phyloP scores from a whole-genome alignment of 768 basidiomycete species.

The Tricholoma saponaceum region DNA sequence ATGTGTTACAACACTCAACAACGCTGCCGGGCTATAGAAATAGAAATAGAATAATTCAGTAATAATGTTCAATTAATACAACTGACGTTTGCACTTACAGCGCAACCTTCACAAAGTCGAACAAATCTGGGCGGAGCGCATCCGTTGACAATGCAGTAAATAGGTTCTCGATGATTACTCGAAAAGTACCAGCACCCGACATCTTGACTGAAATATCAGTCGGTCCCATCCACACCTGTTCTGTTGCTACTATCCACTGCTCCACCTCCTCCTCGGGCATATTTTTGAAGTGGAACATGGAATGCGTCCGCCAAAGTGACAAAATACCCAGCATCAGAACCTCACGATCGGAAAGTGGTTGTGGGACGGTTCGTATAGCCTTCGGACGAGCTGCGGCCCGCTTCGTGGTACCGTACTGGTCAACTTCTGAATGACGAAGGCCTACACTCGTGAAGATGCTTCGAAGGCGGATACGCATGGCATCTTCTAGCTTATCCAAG shows the following conservation, averaged over 20 bases:
- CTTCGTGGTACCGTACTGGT: conserved; percentile 50
- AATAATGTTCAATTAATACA: not conserved
- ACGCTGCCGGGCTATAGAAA: conserved; percentile 33
- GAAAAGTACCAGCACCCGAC: conserved; percentile 48
- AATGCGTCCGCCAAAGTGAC: conserved; percentile 60
- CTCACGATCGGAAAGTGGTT: conserved; percentile 65
- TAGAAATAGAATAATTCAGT: not conserved
- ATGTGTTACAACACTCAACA: conserved; percentile 51
- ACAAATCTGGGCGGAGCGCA: conserved; percentile 35
- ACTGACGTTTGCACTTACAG: conserved; percentile 33
- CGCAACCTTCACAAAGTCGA: conserved; percentile 39
- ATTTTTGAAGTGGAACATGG: conserved; percentile 49
- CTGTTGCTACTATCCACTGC: conserved; percentile 42
- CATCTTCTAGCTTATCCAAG: conserved; percentile 41
- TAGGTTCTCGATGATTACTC: conserved; percentile 38
- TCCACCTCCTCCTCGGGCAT: conserved; percentile 36
- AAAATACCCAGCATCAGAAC: conserved; percentile 67
- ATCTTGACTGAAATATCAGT: conserved; percentile 64
- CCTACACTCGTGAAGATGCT: conserved; percentile 53
- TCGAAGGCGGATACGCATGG: conserved; percentile 45
- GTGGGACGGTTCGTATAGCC: conserved; percentile 47
- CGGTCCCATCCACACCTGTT: conserved; percentile 59
- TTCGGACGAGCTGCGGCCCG: conserved; percentile 55
- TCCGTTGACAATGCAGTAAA: conserved; percentile 40
- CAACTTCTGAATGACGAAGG: conserved; percentile 57